Evolutionary conservation across 768 basidiomycete genomes (phyloP).

Genomic region (Hirschioporus abietinus): DNA sequence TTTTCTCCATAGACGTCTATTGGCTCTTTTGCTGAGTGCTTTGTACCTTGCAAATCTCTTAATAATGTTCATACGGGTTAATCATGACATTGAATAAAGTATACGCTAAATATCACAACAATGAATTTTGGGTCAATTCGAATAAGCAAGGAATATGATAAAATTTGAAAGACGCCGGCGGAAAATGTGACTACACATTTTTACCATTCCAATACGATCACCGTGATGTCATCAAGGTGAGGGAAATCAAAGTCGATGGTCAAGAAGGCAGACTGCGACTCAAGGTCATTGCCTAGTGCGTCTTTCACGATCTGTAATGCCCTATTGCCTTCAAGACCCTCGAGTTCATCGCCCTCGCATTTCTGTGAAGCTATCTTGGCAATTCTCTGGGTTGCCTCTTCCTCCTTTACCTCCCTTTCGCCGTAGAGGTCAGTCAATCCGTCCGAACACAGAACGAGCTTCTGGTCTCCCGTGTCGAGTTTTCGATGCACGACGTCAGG

Average conservation of each 20-base stretch:
- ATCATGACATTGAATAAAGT: not conserved
- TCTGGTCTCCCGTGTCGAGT: slow-evolving; percentile 23
- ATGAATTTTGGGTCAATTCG: not conserved
- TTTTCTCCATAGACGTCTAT: not conserved
- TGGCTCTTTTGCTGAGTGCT: not conserved
- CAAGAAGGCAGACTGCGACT: not conserved
- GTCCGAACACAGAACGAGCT: slow-evolving; percentile 47
- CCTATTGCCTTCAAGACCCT: not conserved
- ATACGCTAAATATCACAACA: not conserved
- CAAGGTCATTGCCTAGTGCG: not conserved
- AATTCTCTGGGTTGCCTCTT: too few species aligned
- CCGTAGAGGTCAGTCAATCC: slow-evolving; percentile 45
- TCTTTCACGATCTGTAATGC: not conserved
- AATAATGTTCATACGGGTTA: not conserved
- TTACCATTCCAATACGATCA: not conserved
- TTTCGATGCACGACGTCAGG: slow-evolving; percentile 27
- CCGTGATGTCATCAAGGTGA: not conserved
- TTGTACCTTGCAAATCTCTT: not conserved
- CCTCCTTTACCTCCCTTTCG: slow-evolving; percentile 21
- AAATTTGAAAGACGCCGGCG: not conserved
- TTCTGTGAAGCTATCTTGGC: not conserved
- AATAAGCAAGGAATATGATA: not conserved
- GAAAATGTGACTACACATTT: not conserved
- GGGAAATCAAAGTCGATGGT: not conserved
- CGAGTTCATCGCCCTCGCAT: not conserved